Evolutionary conservation across 2,329 filamentous ascomycete genomes (phyloP).

Genomic region (Fusarium siculi): DNA sequence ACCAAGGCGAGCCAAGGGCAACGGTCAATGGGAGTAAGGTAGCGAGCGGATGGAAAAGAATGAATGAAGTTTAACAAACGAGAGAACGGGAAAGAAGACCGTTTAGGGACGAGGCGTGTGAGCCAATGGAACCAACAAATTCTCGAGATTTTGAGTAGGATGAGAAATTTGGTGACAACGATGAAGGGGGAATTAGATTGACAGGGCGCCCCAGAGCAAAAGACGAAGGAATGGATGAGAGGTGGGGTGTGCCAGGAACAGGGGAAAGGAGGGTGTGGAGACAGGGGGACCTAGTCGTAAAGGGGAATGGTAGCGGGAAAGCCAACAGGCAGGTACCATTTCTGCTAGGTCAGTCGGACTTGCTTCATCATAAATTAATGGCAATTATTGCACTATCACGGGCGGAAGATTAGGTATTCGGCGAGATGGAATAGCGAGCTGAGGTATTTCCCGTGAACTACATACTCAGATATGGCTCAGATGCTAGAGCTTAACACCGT

Average conservation of each 20-base stretch:
- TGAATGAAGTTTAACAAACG: slow-evolving; percentile 28
- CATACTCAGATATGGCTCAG: neutral
- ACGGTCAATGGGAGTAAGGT: slow-evolving; percentile 26
- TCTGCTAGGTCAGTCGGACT: neutral
- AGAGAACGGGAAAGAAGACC: slow-evolving; percentile 24
- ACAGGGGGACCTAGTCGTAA: slow-evolving; percentile 19
- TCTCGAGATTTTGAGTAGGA: slow-evolving; percentile 39
- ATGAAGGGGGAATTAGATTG: slow-evolving; percentile 45
- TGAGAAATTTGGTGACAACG: slow-evolving; percentile 42
- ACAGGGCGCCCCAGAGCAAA: slow-evolving; percentile 35
- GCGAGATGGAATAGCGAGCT: neutral
- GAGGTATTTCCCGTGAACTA: neutral
- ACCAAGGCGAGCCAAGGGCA: slow-evolving; percentile 13
- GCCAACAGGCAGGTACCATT: slow-evolving; percentile 19
- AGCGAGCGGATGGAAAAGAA: slow-evolving; percentile 27
- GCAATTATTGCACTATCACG: neutral
- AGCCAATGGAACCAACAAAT: slow-evolving; percentile 24
- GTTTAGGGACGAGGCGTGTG: slow-evolving; percentile 30
- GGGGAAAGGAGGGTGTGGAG: slow-evolving; percentile 29
- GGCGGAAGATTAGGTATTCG: neutral
- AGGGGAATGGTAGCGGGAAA: slow-evolving; percentile 20
- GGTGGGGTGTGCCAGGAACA: slow-evolving; percentile 34
- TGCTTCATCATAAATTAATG: neutral
- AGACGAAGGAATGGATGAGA: slow-evolving; percentile 32
- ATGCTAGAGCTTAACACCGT: neutral